phyloP scores from a whole-genome alignment of 768 basidiomycete species.

The Cyclocybe cylindracea region DNA sequence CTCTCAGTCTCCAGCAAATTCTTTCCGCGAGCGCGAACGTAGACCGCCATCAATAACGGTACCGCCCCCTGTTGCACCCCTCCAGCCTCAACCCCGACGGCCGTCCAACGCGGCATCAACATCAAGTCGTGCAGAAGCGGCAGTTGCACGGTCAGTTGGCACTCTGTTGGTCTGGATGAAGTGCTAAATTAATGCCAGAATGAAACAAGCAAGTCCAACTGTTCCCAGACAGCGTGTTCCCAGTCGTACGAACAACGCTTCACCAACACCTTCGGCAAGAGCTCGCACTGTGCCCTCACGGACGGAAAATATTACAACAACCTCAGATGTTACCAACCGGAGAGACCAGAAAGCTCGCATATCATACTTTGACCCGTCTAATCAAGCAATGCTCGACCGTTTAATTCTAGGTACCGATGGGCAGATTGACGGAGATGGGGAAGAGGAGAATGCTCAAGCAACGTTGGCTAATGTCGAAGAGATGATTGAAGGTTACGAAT shows the following conservation, averaged over 20 bases:
- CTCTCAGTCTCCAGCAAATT: slow-evolving; percentile 21
- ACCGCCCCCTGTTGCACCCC: slow-evolving; percentile 26
- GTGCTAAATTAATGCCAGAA: slow-evolving; percentile 3
- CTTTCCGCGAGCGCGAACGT: slow-evolving; percentile 17
- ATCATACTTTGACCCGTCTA: slow-evolving; percentile 80
- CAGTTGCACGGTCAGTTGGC: slow-evolving; percentile 16
- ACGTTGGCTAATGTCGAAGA: slow-evolving; percentile 94
- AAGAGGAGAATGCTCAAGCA: slow-evolving; percentile 76
- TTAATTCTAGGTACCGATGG: slow-evolving; percentile 51
- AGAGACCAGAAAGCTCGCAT: slow-evolving; percentile 71
- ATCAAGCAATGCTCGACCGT: slow-evolving; percentile 73
- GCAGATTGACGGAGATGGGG: slow-evolving; percentile 52
- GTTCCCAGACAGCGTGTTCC: slow-evolving; percentile 3
- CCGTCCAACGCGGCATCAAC: slow-evolving; percentile 48
- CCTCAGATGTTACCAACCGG: slow-evolving; percentile 39
- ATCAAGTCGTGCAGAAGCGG: slow-evolving; percentile 22
- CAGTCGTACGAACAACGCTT: slow-evolving; percentile 13
- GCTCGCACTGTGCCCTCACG: slow-evolving; percentile 30
- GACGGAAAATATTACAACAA: slow-evolving; percentile 22
- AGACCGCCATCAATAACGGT: slow-evolving; percentile 36
- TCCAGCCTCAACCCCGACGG: slow-evolving; percentile 33
- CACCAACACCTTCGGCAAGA: slow-evolving; percentile 21
- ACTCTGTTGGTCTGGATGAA: not conserved
- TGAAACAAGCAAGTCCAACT: slow-evolving; percentile 19
- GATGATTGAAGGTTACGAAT: slow-evolving; percentile 98